A percentile compares a stretch with the other conserved stretches of the same genome.
These are phyloP conservation scores for Magnaporthiopsis incrustans DNA, from an alignment of 2,329 filamentous ascomycete species.

Conservation along the genomic window DNA sequence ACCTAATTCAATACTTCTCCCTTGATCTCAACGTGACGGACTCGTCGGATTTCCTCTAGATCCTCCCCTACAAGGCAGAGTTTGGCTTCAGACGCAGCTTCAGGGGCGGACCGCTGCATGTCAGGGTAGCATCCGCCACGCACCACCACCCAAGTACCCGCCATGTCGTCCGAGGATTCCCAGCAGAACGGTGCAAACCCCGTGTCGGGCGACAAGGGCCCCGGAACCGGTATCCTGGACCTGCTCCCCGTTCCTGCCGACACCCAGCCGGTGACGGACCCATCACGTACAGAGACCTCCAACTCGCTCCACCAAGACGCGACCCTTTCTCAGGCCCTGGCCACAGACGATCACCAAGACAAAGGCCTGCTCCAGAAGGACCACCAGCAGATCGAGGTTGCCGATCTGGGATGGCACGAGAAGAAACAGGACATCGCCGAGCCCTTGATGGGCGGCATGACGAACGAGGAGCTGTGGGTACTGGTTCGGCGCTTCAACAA, in stretches of 20 bases:
- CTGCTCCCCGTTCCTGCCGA: slow-evolving; percentile 25
- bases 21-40: too few species aligned
- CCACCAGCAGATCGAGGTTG: slow-evolving; percentile 46
- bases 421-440: slow-evolving; percentile 44
- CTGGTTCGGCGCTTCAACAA: slow-evolving; percentile 68
- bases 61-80: not conserved
- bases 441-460: slow-evolving; percentile 58
- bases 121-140: not conserved
- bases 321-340: slow-evolving; percentile 34
- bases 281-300: slow-evolving; percentile 14
- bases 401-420: slow-evolving; percentile 63
- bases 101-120: not conserved
- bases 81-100: not conserved
- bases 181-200: slow-evolving; percentile 6
- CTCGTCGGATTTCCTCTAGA: not conserved
- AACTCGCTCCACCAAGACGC: slow-evolving; percentile 4
- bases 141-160: not conserved
- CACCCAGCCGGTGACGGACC: slow-evolving; percentile 21
- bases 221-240: slow-evolving; percentile 20
- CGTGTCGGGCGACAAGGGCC: slow-evolving; percentile 13
- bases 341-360: slow-evolving; percentile 31
- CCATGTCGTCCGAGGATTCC: not conserved
- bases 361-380: slow-evolving; percentile 39
- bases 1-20: too few species aligned
- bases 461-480: slow-evolving; percentile 67